Base-by-base conservation (phyloP, 352 stramenopile species). In the Phytophthora brassicae region DNA sequence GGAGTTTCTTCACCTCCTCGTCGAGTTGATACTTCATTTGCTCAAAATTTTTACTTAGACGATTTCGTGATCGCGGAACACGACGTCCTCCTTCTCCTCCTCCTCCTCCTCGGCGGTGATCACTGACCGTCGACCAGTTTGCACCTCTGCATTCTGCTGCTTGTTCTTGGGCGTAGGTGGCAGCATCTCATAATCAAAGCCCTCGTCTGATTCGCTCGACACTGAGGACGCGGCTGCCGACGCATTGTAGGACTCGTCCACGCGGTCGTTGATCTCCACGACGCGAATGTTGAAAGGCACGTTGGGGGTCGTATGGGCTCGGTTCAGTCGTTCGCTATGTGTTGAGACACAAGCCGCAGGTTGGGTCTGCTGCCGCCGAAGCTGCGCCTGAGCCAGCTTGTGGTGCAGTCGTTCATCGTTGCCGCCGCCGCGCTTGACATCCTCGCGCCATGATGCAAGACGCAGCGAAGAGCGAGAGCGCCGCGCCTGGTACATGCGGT, bases 401-500 rank as follows among this genome's bases (percentile, higher is more conserved):
- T 77, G 62, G 54, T 77, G 68, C 39, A 86, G 45, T 13, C 68
- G 58, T 28, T 86, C 75, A 31, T 78, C 56, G 19, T 77, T 54
- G 4, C 62, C 54, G 35, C 59, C 46, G 50, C 77, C 61, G 23
- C 54, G 67, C 50, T 81, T 79, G 28, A 88, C 62, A 60, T 90
- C 81, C 39, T 90, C 77, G n/a, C 80, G 77, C 81, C 81, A 90
- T 1, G 75, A 76, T 6, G 70, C 75, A 13, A 90, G 60, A 4
- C 73, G 77, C 49, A 90, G 56, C 35, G 81, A 75, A 38, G 84
- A 64, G 16, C 76, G 66, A 26, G 73, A 77, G 36, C 69, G 74
- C 5, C 76, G 65, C 35, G 74, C 65, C 59, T 86, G 76, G 56
- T 83, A 83, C 62, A 78, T 72, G 38, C 76, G 76, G 48, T 86